Percentiles rank a stretch among this genome's conserved stretches.
Conservation (phyloP, 2,329 filamentous ascomycete species). For the Teratosphaeria nubilosa region DNA sequence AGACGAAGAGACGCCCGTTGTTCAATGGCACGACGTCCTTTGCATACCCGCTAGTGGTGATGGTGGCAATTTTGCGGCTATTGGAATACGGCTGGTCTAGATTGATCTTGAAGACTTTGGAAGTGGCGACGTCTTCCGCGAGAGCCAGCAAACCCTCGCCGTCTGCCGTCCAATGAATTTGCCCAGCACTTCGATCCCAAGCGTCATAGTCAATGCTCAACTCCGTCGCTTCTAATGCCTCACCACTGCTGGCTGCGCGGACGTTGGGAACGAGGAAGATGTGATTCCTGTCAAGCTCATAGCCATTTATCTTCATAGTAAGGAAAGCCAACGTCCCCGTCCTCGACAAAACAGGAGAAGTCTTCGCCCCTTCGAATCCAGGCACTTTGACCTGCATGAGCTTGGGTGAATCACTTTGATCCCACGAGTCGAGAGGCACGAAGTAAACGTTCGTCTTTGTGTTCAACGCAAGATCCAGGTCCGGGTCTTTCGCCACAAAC, state of each 20-base stretch:
- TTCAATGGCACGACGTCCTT: conserved; percentile 43
- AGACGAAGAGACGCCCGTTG: conserved; percentile 49
- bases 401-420: conserved; percentile 39
- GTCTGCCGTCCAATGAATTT: conserved; percentile 42
- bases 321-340: conserved; percentile 66
- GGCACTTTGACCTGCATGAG: conserved; percentile 49
- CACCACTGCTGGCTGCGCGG: not conserved
- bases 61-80: conserved; percentile 14
- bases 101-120: conserved; percentile 40
- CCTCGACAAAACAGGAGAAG: conserved; percentile 61
- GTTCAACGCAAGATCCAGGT: conserved; percentile 59
- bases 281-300: conserved; percentile 65
- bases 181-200: conserved; percentile 46
- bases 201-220: not conserved
- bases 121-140: conserved; percentile 59
- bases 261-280: conserved; percentile 57
- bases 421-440: conserved; percentile 53
- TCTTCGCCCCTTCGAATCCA: conserved; percentile 54
- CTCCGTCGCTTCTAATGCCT: conserved; percentile 1
- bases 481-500: conserved; percentile 66
- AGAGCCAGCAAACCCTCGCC: conserved; percentile 59
- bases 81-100: conserved; percentile 20
- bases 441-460: conserved; percentile 78
- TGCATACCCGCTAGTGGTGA: conserved; percentile 47
- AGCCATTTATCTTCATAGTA: conserved; percentile 65